These are phyloP conservation scores for Trichophaea hybrida DNA, from an alignment of 2,329 filamentous ascomycete genomes.

Conservation along the genomic window DNA sequence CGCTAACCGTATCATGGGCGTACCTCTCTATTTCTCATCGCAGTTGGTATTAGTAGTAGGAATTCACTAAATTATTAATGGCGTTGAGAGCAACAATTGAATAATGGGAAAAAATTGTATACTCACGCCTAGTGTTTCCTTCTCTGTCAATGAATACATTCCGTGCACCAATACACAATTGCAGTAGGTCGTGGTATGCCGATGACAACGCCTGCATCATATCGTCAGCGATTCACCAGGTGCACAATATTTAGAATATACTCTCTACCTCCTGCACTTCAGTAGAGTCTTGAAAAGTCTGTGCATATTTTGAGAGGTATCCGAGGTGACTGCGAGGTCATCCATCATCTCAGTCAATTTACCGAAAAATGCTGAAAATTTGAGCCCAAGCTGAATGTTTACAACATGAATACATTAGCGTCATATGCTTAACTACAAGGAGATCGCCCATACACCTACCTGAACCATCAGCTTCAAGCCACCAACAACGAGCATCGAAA, in stretches of 20 bases:
- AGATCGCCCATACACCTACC: neutral
- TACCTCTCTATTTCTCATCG: no score
- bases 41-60: no score
- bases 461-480: conserved; percentile 5
- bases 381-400: conserved; percentile 1
- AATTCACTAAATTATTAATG: no score
- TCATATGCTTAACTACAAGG: no score
- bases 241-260: no score
- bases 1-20: no score
- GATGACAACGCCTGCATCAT: neutral
- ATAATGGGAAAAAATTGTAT: no score
- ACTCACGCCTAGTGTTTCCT: conserved; percentile 4
- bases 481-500: conserved; percentile 7
- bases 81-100: no score
- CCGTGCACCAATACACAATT: conserved; percentile 1
- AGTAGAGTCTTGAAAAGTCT: neutral
- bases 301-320: conserved; percentile 7
- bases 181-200: conserved; percentile 6
- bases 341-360: conserved; percentile 9
- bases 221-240: no score
- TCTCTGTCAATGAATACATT: conserved; percentile 2
- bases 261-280: neutral
- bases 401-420: neutral
- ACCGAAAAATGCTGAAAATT: conserved; percentile 1
- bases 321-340: neutral